Evolutionary conservation across 257 asterid species (phyloP), one percentile per base, ranked within the genome.

Genomic region (Lantana camara): DNA sequence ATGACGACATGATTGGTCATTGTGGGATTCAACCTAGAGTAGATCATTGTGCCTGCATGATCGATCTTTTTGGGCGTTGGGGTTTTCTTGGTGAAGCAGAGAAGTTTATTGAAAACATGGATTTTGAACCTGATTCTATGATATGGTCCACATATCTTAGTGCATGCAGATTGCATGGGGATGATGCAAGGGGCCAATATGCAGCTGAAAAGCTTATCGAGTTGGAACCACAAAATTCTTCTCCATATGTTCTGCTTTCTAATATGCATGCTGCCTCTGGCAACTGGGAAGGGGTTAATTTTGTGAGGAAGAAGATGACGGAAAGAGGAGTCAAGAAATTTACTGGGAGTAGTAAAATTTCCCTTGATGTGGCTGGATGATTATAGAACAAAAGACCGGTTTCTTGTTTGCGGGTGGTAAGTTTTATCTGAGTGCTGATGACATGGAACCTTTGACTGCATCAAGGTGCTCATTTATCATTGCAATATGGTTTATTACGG

Each of bases 81-180:
- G 99, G 99, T 19, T 83, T 64, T 65, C 91, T 90, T 9, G 58
- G 46, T 21, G 96, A 83, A 72, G 99, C 97, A 0, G 97, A 90
- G 76, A 77, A 72, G 32, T 90, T 93, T 57, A 90, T 93, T 27
- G 64, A 80, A 14, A 63, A 65, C 29, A 47, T 93, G 70, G 83
- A 75, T 42, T 64, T 75, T 34, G 85, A 83, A 79, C 85, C 91
- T 5, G 86, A 82, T 71, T 75, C 96, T 10, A 93, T 74, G 91
- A 75, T 93, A 60, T 93, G 96, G 99, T 66, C 85, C 35, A 65
- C 94, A n/a, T 90, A 71, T 80, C 96, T 93, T 1, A 87, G 82
- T 15, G 92, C 91, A 14, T 87, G 98, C 78, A 90, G 86, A 74
- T 71, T 93, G 79, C 96, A 93, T 1, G 95, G 95, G n/a, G 96